These are phyloP conservation scores for Coemansia furcata DNA, from an alignment of 192 early-diverging fungal genomes.

Conservation along the genomic window DNA sequence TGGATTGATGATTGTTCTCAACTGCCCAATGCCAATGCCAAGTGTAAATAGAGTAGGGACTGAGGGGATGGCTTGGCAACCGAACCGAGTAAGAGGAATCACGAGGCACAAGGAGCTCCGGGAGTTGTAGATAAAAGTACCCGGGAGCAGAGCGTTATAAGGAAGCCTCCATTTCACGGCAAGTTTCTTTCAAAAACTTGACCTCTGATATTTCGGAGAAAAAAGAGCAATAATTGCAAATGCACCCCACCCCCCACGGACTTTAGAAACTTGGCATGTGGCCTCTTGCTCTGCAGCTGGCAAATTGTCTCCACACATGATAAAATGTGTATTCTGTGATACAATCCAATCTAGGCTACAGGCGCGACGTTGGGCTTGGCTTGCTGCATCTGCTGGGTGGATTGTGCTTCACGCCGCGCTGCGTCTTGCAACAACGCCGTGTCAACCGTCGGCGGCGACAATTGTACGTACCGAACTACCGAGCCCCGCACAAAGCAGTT, in stretches of 20 bases:
- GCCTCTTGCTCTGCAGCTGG: background rate
- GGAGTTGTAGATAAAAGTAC: background rate
- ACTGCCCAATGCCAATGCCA: background rate
- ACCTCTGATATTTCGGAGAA: background rate
- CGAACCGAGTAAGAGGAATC: background rate
- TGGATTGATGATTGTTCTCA: background rate
- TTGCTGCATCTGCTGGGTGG: constrained; percentile 39
- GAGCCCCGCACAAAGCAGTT: constrained; percentile 99
- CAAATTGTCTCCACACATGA: background rate
- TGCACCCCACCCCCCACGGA: background rate
- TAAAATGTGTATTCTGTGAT: background rate
- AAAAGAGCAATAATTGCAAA: background rate
- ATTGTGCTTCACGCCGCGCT: constrained; percentile 83
- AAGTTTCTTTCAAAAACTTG: background rate
- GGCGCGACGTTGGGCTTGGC: constrained; percentile 20
- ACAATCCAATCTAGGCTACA: background rate
- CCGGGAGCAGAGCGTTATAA: background rate
- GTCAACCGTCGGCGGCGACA: constrained; percentile 87
- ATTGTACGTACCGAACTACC: constrained; percentile 94
- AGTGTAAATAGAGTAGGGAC: background rate
- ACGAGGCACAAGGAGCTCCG: background rate
- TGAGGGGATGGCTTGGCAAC: background rate
- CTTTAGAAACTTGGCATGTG: background rate
- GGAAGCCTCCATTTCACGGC: too few relatives aligned
- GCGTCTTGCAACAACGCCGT: constrained; percentile 97